These are phyloP conservation scores for Nicotiana knightiana DNA, from an alignment of 257 asterid species.

Conservation along the genomic window DNA sequence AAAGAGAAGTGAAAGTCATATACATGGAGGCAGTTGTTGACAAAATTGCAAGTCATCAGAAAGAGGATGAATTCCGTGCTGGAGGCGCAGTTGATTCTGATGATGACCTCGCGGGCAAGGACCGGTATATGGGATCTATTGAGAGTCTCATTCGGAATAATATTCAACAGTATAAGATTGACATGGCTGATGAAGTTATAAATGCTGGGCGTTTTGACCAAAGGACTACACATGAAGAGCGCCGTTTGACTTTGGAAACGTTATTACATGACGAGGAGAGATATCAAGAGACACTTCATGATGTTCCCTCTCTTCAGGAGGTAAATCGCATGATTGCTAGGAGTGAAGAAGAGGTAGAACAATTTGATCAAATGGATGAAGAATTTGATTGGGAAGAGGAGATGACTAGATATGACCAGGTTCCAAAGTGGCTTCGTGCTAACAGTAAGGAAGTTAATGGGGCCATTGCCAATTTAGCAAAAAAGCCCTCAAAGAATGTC, in stretches of 20 bases:
- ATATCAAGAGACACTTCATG: slow-evolving; percentile 92
- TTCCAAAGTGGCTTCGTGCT: slow-evolving; percentile 95
- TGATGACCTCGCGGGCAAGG: slow-evolving; percentile 96
- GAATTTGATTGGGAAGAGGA: slow-evolving; percentile 92
- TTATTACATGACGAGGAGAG: slow-evolving; percentile 96
- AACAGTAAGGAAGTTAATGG: slow-evolving; percentile 71
- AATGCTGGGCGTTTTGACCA: slow-evolving; percentile 99
- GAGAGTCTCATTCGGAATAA: slow-evolving; percentile 95
- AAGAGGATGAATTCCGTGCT: slow-evolving; percentile 81
- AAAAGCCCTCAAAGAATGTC: slow-evolving; percentile 61
- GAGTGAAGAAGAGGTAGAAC: slow-evolving; percentile 86
- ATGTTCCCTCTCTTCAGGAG: slow-evolving; percentile 93
- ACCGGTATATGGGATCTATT: slow-evolving; percentile 89
- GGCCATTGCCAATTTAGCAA: slow-evolving; percentile 62
- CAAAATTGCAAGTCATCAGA: slow-evolving; percentile 83
- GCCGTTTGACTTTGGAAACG: slow-evolving; percentile 89
- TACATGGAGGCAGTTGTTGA: slow-evolving; percentile 98
- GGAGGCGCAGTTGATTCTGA: slow-evolving; percentile 84
- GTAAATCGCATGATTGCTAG: slow-evolving; percentile 99
- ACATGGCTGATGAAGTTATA: slow-evolving; percentile 99
- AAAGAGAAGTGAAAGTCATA: slow-evolving; percentile 94
- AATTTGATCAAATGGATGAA: slow-evolving; percentile 98
- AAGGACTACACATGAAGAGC: slow-evolving; percentile 98
- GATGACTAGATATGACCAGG: slow-evolving; percentile 82
- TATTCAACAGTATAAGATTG: slow-evolving; percentile 97